Evolutionary conservation across 371 early-diverging fungal species (phyloP), one percentile per base, ranked within the genome.

Genomic region (Mortierella sp.): DNA sequence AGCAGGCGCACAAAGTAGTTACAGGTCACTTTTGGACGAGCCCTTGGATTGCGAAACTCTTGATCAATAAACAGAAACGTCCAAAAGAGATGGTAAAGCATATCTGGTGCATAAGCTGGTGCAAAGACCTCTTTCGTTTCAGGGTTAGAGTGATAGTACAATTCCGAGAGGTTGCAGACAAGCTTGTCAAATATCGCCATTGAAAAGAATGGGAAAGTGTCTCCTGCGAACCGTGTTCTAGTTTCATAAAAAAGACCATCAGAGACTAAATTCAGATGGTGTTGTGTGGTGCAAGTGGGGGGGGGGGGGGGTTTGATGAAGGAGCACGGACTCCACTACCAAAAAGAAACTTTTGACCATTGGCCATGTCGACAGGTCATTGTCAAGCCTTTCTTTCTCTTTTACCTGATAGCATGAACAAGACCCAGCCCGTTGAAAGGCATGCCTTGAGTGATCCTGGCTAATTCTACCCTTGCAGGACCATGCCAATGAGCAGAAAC

Each of bases 51-150:
- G 1, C 83, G 70, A 55, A 77, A 74, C 35, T 83, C 75, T 63
- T 83, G 83, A 39, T 83, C 83, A 35, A 83, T 77, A 32, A 83
- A 83, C 3, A 83, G 45, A 47, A 77, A 66, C 0, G 83, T 83
- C 83, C 83, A 83, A 47, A 83, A 77, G 67, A 83, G 83, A 47
- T 71, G 68, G 32, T 77, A 83, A 1, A 83, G 61, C 61, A 73
- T 65, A 37, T 83, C 83, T n/a, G 74, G 69, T 1, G 83, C 63
- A 51, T 77, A 9, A 1, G 62, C 78, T 3, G 83, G 78, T 0
- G 75, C 78, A 68, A 83, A 83, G 40, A 69, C 61, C 5, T 70
- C 59, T 55, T 72, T 71, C 9, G 83, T 77, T 30, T 75, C 83
- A 47, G 83, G 83, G 39, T 83, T 83, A 22, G 83, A 83, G 45